Percentiles rank a stretch among this genome's conserved stretches.
Conservation (phyloP, 2,329 filamentous ascomycete species). For the Pseudogymnoascus sp. region DNA sequence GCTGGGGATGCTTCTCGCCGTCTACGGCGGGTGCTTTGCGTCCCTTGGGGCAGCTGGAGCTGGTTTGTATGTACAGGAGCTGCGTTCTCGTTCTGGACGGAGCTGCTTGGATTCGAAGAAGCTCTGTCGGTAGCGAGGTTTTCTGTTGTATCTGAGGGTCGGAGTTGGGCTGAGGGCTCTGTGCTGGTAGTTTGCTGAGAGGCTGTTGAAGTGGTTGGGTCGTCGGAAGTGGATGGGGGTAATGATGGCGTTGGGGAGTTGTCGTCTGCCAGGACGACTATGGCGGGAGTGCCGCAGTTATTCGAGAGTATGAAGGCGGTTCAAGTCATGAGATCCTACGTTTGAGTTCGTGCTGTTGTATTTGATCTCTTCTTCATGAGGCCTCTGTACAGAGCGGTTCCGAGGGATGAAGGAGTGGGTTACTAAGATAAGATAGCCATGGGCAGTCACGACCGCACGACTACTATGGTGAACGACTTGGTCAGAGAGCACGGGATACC, state of each 20-base stretch:
- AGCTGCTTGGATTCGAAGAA: conserved; percentile 20
- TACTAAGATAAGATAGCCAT: background rate
- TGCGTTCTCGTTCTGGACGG: conserved; percentile 21
- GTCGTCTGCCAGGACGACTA: conserved; percentile 69
- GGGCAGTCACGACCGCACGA: background rate
- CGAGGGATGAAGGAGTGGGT: background rate
- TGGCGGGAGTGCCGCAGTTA: conserved; percentile 41
- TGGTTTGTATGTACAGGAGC: conserved; percentile 32
- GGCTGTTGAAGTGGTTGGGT: conserved; percentile 52
- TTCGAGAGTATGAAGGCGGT: conserved; percentile 10
- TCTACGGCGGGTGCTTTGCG: conserved; percentile 48
- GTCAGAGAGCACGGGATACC: conserved; percentile 5
- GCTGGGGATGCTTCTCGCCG: conserved; percentile 38
- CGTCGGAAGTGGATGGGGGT: conserved; percentile 61
- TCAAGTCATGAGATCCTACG: background rate
- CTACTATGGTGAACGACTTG: background rate
- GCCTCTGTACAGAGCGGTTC: background rate
- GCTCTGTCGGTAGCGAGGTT: conserved; percentile 16
- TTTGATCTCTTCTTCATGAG: background rate
- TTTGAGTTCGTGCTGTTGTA: background rate
- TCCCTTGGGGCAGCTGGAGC: conserved; percentile 24
- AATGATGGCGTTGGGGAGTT: conserved; percentile 40
- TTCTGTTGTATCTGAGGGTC: conserved; percentile 24
- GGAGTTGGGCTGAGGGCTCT: conserved; percentile 37
- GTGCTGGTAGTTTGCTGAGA: conserved; percentile 42